Evolutionary conservation across 2,329 filamentous ascomycete species (phyloP).

Genomic region (Elsinoe perseae): DNA sequence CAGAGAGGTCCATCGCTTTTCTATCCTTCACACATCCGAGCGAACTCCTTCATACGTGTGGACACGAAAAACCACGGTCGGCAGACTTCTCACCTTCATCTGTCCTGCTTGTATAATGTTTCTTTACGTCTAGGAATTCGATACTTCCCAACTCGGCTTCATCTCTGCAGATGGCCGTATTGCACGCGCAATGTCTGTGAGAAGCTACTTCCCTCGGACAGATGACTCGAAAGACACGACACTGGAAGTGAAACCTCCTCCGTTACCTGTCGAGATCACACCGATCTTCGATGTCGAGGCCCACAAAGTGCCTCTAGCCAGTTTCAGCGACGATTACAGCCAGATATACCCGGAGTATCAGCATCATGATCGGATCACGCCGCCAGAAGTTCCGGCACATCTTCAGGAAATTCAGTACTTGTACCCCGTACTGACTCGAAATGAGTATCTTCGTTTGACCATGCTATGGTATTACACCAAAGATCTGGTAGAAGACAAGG

Average conservation of each 20-base stretch:
- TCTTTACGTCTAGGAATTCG: no score
- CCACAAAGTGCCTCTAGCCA: neutral
- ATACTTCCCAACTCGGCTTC: neutral
- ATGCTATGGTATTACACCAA: slow-evolving; percentile 41
- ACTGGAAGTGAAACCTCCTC: neutral
- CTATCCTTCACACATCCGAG: no score
- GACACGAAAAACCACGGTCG: no score
- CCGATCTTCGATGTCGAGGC: slow-evolving; percentile 4
- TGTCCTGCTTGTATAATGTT: no score
- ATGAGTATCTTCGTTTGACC: slow-evolving; percentile 33
- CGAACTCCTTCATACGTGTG: no score
- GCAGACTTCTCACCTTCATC: no score
- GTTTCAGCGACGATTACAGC: neutral
- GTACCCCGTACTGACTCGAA: slow-evolving; percentile 30
- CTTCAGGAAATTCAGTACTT: slow-evolving; percentile 25
- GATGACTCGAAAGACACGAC: neutral
- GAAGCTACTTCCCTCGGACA: neutral
- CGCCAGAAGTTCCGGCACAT: neutral
- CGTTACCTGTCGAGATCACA: slow-evolving; percentile 32
- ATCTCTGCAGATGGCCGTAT: neutral
- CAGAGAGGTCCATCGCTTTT: no score
- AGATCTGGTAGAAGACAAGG: slow-evolving; percentile 33
- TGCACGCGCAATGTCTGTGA: neutral
- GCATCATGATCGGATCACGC: neutral
- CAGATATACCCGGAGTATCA: neutral